Conservation (phyloP, 768 basidiomycete species). For the Suillus americanus region DNA sequence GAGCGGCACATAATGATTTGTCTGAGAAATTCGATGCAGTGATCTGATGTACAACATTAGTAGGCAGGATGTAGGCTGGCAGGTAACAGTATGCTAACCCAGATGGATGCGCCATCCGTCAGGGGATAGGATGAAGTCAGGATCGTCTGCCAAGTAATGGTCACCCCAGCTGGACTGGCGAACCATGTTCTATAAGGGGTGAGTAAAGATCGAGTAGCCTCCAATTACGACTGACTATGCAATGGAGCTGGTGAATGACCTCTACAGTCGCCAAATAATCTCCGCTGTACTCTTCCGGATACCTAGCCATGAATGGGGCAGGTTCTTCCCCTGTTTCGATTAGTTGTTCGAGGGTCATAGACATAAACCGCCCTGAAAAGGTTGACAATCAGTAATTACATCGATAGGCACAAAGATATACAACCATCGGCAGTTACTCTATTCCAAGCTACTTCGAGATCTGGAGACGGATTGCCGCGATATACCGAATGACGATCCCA, state of each 20-base stretch:
- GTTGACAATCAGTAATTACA: not conserved
- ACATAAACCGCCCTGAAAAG: not conserved
- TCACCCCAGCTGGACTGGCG: conserved; percentile 8
- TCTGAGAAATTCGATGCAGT: conserved; percentile 10
- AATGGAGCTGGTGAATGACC: conserved; percentile 10
- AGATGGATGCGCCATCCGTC: conserved; percentile 4
- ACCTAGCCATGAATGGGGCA: not conserved
- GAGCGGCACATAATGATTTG: conserved; percentile 12
- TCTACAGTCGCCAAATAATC: conserved; percentile 12
- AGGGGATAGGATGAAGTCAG: not conserved
- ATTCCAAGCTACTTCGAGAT: conserved; percentile 14
- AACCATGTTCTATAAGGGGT: conserved; percentile 10
- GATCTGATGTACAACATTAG: conserved; percentile 2
- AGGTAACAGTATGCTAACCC: not conserved
- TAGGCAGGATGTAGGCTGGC: not conserved
- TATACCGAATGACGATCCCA: not conserved
- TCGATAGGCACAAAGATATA: not conserved
- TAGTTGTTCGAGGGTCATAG: not conserved
- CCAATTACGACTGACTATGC: conserved; percentile 6
- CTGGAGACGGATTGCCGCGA: conserved; percentile 9
- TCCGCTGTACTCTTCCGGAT: conserved; percentile 9
- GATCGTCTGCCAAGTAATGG: conserved; percentile 4
- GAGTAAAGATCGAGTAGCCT: not conserved
- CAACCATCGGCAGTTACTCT: conserved; percentile 8
- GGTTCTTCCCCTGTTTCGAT: not conserved